Base-by-base conservation (phyloP, 1,284 basidiomycete species). In the Inonotus obliquus region DNA sequence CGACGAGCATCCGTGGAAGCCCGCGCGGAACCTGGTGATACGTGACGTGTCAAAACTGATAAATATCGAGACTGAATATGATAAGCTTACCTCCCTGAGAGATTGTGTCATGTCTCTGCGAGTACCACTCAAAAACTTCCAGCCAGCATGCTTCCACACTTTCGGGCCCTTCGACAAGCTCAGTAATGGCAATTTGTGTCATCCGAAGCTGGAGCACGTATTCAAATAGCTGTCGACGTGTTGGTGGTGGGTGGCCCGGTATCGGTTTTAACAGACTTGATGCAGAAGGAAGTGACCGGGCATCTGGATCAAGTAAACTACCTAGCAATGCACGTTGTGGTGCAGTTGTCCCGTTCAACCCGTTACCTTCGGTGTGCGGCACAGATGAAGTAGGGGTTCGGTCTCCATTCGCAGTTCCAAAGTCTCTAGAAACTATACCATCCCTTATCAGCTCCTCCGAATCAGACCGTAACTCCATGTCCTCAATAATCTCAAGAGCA, bases 141-240 rank as follows among this genome's bases (percentile, higher is more conserved):
- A 94, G 80, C 83, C 96, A 95, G 64, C 85, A 88, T 25, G 80
- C 78, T 61, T 92, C 88, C 0, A 94, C 96, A 48, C 86, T 85
- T 67, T 96, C 94, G 0, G 92, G 81, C 0, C 97, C 97, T 48
- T 94, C 89, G 21, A 91, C 82, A 56, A 89, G 83, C 75, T 99
- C 96, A 14, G 85, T 81, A 53, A 98, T 77, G 2, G 89, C 85
- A 59, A 92, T 86, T 70, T 93, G 88, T 1, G 94, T 92, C 81
- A 97, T 91, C 45, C 95, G 81, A 41, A 99, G 75, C 72, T 96
- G 90, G 57, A 98, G 76, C 27, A 91, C 87, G 60, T 90, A 80
- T 67, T 92, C 91, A 65, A 96, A 90, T 4, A 80, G 72, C 59
- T 94, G 89, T 38, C 82, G 76, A 17, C 77, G 76, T 1, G 83